A percentile compares a stretch with the other conserved stretches of the same genome.
Conservation (phyloP, 2,329 filamentous ascomycete genomes). For the Talaromyces sp. region DNA sequence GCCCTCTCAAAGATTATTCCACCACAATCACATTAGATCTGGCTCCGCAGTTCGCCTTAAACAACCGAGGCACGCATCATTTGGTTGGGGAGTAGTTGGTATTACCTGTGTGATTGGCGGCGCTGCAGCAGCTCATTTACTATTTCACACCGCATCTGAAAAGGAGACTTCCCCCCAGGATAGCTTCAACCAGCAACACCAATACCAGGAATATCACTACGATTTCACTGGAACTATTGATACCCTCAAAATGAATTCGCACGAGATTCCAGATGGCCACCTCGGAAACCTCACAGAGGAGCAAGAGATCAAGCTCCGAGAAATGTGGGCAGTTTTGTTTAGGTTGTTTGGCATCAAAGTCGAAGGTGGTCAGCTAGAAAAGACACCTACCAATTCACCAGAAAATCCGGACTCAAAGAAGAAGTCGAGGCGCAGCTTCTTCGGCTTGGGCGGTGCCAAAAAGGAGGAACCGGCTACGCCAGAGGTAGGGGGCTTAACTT, state of each 20-base stretch:
- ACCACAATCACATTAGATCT: slow-evolving; percentile 25
- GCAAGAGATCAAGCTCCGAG: slow-evolving; percentile 80
- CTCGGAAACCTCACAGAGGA: slow-evolving; percentile 84
- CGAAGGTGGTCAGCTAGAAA: slow-evolving; percentile 24
- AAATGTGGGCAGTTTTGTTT: slow-evolving; percentile 76
- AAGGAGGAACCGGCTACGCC: slow-evolving; percentile 35
- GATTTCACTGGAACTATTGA: slow-evolving; percentile 34
- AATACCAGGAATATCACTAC: slow-evolving; percentile 19
- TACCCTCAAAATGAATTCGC: slow-evolving; percentile 35
- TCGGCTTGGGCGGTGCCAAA: slow-evolving; percentile 63
- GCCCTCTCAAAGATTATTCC: slow-evolving; percentile 25
- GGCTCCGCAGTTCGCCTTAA: slow-evolving; percentile 21
- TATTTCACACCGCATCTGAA: slow-evolving; percentile 9
- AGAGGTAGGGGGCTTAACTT: slow-evolving; percentile 23
- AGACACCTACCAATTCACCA: slow-evolving; percentile 17
- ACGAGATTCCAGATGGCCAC: slow-evolving; percentile 54
- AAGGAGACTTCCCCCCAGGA: not conserved
- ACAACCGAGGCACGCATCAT: slow-evolving; percentile 35
- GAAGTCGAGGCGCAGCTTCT: slow-evolving; percentile 69
- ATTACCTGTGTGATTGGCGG: slow-evolving; percentile 33
- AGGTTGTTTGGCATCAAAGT: slow-evolving; percentile 65
- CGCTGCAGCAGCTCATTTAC: slow-evolving; percentile 31
- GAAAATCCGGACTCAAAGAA: slow-evolving; percentile 48
- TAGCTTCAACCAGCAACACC: not conserved
- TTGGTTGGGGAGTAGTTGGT: slow-evolving; percentile 37